These are phyloP conservation scores for Pseudozyma sp. DNA, from an alignment of 1,284 basidiomycete genomes.

Conservation along the genomic window DNA sequence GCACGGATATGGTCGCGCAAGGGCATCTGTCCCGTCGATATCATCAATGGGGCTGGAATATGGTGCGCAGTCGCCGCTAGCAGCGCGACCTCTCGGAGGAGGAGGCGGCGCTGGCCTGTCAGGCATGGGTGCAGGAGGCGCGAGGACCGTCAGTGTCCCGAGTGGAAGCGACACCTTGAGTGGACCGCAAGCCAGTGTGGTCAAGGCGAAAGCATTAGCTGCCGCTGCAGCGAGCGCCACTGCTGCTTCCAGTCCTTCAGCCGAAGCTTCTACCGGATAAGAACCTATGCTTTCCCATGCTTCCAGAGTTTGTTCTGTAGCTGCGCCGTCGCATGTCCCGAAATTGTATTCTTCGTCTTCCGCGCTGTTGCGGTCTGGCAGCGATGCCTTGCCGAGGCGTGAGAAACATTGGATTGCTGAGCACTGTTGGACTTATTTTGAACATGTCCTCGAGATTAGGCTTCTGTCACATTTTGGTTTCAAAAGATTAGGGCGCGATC, in stretches of 20 bases:
- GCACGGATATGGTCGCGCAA: not conserved
- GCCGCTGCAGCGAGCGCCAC: conserved; percentile 23
- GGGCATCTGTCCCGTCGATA: not conserved
- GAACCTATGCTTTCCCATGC: not conserved
- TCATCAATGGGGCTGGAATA: conserved; percentile 3
- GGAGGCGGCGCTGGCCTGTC: conserved; percentile 50
- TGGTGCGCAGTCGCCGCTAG: not conserved
- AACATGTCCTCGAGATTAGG: no score
- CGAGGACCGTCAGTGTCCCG: conserved; percentile 55
- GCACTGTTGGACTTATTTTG: no score
- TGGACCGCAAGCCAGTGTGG: conserved; percentile 60
- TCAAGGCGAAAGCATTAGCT: conserved; percentile 41
- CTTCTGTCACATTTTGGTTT: no score
- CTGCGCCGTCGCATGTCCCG: not conserved
- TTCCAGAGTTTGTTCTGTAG: not conserved
- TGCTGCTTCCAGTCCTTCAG: not conserved
- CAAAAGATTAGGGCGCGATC: no score
- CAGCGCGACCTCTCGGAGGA: conserved; percentile 3
- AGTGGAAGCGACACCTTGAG: conserved; percentile 64
- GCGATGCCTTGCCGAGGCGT: no score
- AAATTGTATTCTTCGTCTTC: not conserved
- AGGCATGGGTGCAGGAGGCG: conserved; percentile 63
- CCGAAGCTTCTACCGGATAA: not conserved
- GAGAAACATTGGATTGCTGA: no score
- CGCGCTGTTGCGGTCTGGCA: no score